phyloP scores from a whole-genome alignment of 2,329 filamentous ascomycete species.

The Diaporthe amygdali region DNA sequence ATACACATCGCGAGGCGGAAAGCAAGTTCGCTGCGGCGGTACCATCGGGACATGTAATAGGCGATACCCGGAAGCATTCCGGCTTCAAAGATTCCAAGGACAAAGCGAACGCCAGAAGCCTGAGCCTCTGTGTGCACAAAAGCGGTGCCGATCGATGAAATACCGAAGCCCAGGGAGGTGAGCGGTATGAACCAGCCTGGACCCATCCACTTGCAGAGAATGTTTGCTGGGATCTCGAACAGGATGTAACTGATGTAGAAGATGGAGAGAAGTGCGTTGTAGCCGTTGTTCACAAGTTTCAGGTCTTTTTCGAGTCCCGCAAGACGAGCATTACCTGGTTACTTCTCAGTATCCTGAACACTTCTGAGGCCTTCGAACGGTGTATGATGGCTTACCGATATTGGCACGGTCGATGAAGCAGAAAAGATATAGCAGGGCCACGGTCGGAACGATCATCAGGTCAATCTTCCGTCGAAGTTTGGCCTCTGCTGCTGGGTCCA shows the following conservation, averaged over 20 bases:
- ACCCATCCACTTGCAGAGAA: slow-evolving; percentile 73
- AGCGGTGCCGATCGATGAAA: slow-evolving; percentile 67
- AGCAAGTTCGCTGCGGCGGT: slow-evolving; percentile 62
- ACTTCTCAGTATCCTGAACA: not conserved
- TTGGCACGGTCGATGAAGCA: slow-evolving; percentile 80
- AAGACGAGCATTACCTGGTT: slow-evolving; percentile 68
- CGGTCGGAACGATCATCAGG: slow-evolving; percentile 67
- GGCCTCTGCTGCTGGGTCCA: slow-evolving; percentile 62
- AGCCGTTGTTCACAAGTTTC: slow-evolving; percentile 65
- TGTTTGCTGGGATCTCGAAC: slow-evolving; percentile 73
- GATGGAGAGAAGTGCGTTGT: slow-evolving; percentile 69
- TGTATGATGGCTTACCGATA: slow-evolving; percentile 56
- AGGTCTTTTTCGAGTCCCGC: slow-evolving; percentile 70
- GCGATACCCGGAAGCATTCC: slow-evolving; percentile 77
- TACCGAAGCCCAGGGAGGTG: slow-evolving; percentile 67
- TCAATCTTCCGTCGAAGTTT: slow-evolving; percentile 69
- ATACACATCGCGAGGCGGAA: slow-evolving; percentile 58
- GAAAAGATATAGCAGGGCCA: slow-evolving; percentile 71
- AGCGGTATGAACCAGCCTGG: slow-evolving; percentile 74
- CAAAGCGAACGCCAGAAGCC: slow-evolving; percentile 66
- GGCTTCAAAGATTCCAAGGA: slow-evolving; percentile 73
- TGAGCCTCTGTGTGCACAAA: slow-evolving; percentile 62
- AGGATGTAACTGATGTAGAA: slow-evolving; percentile 79
- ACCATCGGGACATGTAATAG: slow-evolving; percentile 74
- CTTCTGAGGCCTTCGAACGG: too few species aligned